Base-by-base conservation (phyloP, 2,329 filamentous ascomycete species). In the Fusarium austroafricanum region DNA sequence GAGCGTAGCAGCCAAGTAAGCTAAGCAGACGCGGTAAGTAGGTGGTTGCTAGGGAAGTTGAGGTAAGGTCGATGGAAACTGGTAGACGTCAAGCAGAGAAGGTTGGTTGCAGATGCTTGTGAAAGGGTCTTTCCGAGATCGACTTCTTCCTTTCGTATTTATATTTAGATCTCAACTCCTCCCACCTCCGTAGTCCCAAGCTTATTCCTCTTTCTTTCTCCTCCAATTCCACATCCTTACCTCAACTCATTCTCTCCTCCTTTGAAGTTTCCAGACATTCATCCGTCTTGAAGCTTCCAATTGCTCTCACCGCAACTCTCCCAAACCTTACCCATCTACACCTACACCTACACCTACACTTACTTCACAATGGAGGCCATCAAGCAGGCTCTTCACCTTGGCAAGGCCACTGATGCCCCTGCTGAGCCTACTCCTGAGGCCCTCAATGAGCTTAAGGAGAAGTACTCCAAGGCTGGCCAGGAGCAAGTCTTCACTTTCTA, bases 401-500 rank as follows among this genome's bases (percentile, higher is more conserved):
- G 77, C 70, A 75, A 75, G 70, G 65, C 69, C 43, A 47, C 63
- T 35, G 55, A 67, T 46, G 73, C 74, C 42, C 75, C 81, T 28
- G 79, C 80, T 42, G 83, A 86, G 71, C 90, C 92, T 61, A 86
- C 87, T 37, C 79, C 87, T 59, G 87, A 92, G 67, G 87, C 92
- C 76, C 82, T 94, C 73, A 83, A 85, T 64, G 86, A 88, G 55
- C 82, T 97, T 71, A 90, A 95, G 80, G 83, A 85, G 71, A 91
- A 90, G 76, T 85, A 96, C 71, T 87, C 90, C 63, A 89, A 94
- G 60, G 86, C 92, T 3, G 94, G 97, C 78, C 90, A 90, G 75
- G 89, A 89, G 67, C 95, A 90, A 78, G 86, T 97, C 37, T 90
- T 96, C 65, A 86, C 90, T 59, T 98, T 83, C 81, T 97, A 92